These are phyloP conservation scores for Vanrija sp. DNA, from an alignment of 1,284 basidiomycete species.

Conservation along the genomic window DNA sequence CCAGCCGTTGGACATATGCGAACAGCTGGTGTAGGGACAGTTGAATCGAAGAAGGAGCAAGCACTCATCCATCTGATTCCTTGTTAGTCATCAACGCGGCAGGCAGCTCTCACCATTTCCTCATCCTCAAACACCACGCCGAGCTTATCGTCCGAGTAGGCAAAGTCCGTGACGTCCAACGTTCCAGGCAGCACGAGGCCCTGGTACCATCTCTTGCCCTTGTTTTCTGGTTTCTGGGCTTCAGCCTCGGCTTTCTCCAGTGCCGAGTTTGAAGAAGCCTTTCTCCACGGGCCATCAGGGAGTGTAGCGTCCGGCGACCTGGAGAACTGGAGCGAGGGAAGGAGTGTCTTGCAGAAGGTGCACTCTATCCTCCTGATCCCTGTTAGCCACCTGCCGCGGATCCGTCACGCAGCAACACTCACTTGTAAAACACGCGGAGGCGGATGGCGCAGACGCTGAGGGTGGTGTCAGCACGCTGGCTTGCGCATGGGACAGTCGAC, in stretches of 20 bases:
- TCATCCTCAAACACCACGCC: slow-evolving; percentile 82
- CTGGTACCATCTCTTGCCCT: slow-evolving; percentile 39
- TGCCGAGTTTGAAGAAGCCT: slow-evolving; percentile 49
- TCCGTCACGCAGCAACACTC: slow-evolving; percentile 7
- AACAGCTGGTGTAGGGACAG: slow-evolving; percentile 75
- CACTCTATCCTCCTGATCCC: slow-evolving; percentile 65
- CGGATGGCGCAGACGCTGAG: slow-evolving; percentile 75
- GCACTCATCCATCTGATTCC: slow-evolving; percentile 73
- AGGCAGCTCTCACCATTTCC: slow-evolving; percentile 58
- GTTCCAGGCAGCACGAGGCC: slow-evolving; percentile 40
- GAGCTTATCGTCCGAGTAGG: slow-evolving; percentile 71
- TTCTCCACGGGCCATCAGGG: slow-evolving; percentile 57
- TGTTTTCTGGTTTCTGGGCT: slow-evolving; percentile 36
- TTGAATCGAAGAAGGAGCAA: slow-evolving; percentile 85
- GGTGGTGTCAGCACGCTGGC: background rate
- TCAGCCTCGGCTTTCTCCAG: slow-evolving; percentile 38
- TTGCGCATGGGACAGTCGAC: slow-evolving; percentile 3
- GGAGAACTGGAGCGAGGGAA: slow-evolving; percentile 78
- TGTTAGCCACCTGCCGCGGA: background rate
- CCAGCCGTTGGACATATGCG: slow-evolving; percentile 83
- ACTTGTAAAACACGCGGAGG: slow-evolving; percentile 88
- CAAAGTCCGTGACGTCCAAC: slow-evolving; percentile 43
- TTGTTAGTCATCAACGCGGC: background rate
- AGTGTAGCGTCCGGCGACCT: slow-evolving; percentile 63
- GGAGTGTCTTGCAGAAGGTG: slow-evolving; percentile 93